A percentile compares a stretch with the other conserved stretches of the same genome.
phyloP scores from a whole-genome alignment of 306 rosid species.

The Dalbergia oliveri region DNA sequence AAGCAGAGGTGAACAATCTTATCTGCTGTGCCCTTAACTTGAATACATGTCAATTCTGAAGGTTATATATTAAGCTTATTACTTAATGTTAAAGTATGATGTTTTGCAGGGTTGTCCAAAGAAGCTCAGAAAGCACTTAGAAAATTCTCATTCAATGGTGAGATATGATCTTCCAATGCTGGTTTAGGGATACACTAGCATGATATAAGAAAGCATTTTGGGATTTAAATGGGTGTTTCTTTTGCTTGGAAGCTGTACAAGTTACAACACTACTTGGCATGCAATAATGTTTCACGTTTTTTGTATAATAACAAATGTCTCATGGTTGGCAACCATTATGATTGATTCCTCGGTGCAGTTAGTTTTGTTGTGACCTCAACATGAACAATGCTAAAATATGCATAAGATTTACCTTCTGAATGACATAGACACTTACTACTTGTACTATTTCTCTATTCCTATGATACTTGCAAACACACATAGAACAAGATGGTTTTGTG shows the following conservation, averaged over 20 bases:
- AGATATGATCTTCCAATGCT: conserved; percentile 47
- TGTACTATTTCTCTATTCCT: conserved; percentile 8
- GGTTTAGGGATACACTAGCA: conserved; percentile 28
- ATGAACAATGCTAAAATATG: conserved; percentile 6
- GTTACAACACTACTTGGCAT: conserved; percentile 6
- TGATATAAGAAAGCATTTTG: conserved; percentile 9
- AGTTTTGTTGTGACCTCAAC: conserved; percentile 29
- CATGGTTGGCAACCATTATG: conserved; percentile 4
- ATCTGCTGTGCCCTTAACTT: conserved; percentile 30
- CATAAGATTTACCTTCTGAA: conserved; percentile 8
- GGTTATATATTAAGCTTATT: conserved; percentile 24
- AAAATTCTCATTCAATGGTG: conserved; percentile 82
- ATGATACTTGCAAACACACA: conserved; percentile 27
- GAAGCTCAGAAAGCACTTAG: conserved; percentile 82
- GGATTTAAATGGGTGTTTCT: conserved; percentile 37
- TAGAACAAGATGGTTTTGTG: neutral
- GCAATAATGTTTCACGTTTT: conserved; percentile 23
- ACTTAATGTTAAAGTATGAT: conserved; percentile 33
- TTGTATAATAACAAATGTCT: conserved; percentile 32
- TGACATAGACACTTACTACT: neutral
- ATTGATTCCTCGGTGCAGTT: conserved; percentile 5
- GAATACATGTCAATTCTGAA: conserved; percentile 32
- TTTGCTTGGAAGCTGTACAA: conserved; percentile 20
- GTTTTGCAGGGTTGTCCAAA: conserved; percentile 73
- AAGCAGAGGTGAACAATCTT: conserved; percentile 68